These are phyloP conservation scores for Termitomyces sp. DNA, from an alignment of 768 basidiomycete genomes.

Conservation along the genomic window DNA sequence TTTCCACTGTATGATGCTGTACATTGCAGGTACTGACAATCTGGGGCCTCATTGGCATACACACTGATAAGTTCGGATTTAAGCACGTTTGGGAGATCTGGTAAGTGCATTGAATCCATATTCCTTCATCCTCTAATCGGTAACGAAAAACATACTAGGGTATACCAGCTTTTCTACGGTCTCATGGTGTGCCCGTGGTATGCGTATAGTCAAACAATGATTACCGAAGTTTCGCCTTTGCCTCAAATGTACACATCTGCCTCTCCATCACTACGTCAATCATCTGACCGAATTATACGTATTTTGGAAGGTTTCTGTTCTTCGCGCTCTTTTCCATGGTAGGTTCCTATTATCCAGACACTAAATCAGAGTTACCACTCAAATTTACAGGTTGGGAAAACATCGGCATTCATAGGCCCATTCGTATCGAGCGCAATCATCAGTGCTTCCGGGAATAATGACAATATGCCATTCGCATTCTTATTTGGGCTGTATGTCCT, in stretches of 20 bases:
- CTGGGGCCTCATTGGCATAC: conserved; percentile 77
- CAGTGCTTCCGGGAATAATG: conserved; percentile 57
- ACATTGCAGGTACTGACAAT: conserved; percentile 47
- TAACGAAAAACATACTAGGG: conserved; percentile 27
- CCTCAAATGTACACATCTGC: conserved; percentile 54
- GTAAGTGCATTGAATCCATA: conserved; percentile 24
- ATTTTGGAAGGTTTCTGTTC: conserved; percentile 49
- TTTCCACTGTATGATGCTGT: neutral
- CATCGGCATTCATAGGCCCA: conserved; percentile 72
- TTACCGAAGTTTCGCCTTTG: conserved; percentile 68
- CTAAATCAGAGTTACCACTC: neutral
- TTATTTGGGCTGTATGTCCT: conserved; percentile 59
- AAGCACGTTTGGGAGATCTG: conserved; percentile 83
- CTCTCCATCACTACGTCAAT: neutral
- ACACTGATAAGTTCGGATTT: conserved; percentile 70
- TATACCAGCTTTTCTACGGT: conserved; percentile 67
- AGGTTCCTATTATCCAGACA: conserved; percentile 7
- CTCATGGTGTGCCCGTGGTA: conserved; percentile 78
- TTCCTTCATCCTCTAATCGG: neutral
- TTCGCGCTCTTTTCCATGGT: conserved; percentile 73
- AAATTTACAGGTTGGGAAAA: conserved; percentile 53
- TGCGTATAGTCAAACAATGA: conserved; percentile 80
- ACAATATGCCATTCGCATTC: conserved; percentile 75
- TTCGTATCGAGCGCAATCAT: conserved; percentile 74
- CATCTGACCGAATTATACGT: neutral